These are phyloP conservation scores for Xanthoceras sorbifolium DNA, from an alignment of 345 rosid genomes.

Conservation along the genomic window DNA sequence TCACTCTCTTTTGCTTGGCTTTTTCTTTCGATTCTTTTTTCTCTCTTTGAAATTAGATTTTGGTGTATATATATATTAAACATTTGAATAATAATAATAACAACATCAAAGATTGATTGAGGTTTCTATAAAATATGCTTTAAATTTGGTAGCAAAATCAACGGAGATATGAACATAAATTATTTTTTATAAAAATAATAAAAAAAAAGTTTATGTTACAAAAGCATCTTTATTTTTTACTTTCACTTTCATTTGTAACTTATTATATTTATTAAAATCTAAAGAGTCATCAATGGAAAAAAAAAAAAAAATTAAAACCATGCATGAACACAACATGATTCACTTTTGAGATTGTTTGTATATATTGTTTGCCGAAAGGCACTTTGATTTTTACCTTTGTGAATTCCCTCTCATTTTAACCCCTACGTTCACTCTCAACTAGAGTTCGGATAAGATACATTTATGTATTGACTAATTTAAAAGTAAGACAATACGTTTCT, in stretches of 20 bases:
- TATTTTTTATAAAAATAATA: neutral
- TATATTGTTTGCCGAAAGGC: neutral
- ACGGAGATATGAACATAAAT: neutral
- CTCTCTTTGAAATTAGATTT: neutral
- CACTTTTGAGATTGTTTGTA: neutral
- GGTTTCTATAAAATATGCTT: neutral
- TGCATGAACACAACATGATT: no score
- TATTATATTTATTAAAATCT: neutral
- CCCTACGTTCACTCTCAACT: no score
- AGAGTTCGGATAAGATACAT: no score
- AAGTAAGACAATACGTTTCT: no score
- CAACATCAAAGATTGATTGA: neutral
- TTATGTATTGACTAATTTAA: no score
- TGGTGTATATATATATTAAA: neutral
- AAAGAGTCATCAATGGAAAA: neutral
- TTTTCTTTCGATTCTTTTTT: neutral
- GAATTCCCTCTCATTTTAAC: neutral
- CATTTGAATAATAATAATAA: no score
- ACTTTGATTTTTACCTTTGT: neutral
- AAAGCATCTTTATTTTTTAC: conserved; percentile 4
- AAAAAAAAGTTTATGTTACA: neutral
- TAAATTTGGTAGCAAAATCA: neutral
- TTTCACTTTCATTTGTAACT: neutral
- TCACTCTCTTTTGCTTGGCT: conserved; percentile 14
- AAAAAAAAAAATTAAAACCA: no score